These are phyloP conservation scores for Stygiomarasmius scandens DNA, from an alignment of 1,284 basidiomycete genomes.

Conservation along the genomic window DNA sequence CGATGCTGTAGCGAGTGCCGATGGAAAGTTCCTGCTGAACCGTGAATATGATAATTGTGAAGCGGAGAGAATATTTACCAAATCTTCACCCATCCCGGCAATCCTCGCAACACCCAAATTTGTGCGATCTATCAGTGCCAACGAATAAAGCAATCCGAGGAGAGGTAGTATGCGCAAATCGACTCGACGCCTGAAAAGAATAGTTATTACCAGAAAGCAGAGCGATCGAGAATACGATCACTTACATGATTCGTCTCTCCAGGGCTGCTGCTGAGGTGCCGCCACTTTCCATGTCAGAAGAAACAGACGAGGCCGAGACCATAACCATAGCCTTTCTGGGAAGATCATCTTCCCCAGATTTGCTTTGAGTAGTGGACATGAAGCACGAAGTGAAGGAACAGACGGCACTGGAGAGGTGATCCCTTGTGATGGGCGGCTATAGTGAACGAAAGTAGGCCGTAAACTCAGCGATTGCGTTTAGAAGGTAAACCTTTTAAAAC, in stretches of 20 bases:
- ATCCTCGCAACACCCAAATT: slow-evolving; percentile 48
- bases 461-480: too few relatives aligned
- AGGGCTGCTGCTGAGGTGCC: background rate
- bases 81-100: slow-evolving; percentile 45
- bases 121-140: slow-evolving; percentile 45
- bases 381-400: background rate
- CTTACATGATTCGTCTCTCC: slow-evolving; percentile 17
- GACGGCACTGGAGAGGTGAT: background rate
- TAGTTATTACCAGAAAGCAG: too few relatives aligned
- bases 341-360: background rate
- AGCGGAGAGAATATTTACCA: slow-evolving; percentile 31
- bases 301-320: background rate
- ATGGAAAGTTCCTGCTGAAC: slow-evolving; percentile 18
- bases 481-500: too few relatives aligned
- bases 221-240: background rate
- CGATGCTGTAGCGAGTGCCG: slow-evolving; percentile 45
- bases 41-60: background rate
- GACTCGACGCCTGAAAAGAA: slow-evolving; percentile 36
- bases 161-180: slow-evolving; percentile 46
- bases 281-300: slow-evolving; percentile 1
- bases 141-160: slow-evolving; percentile 43
- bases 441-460: too few relatives aligned
- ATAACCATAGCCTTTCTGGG: background rate
- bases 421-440: background rate
- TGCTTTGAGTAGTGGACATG: background rate